These are phyloP conservation scores for Rutstroemia sp. DNA, from an alignment of 2,329 filamentous ascomycete species.

Conservation along the genomic window DNA sequence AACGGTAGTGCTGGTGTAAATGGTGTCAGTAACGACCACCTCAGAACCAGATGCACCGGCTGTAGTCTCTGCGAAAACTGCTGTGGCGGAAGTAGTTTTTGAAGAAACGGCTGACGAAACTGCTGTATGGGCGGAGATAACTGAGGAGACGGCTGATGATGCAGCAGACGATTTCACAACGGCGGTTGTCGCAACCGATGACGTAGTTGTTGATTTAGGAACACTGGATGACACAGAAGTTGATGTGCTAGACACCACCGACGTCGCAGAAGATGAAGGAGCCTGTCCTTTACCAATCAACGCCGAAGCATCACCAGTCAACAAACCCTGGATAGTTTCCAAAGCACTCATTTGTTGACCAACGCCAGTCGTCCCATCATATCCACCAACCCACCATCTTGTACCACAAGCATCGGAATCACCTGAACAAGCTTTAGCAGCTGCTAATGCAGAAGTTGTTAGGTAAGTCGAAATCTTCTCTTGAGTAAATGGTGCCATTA, in stretches of 20 bases:
- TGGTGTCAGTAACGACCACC: background rate
- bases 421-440: slow-evolving; percentile 49
- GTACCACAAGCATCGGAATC: slow-evolving; percentile 47
- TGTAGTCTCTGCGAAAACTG: background rate
- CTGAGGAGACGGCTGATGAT: background rate
- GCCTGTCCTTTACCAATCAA: slow-evolving; percentile 7
- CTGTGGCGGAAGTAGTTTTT: background rate
- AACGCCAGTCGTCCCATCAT: slow-evolving; percentile 47
- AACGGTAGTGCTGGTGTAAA: background rate
- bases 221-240: background rate
- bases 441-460: slow-evolving; percentile 45
- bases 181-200: background rate
- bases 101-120: background rate
- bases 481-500: slow-evolving; percentile 48
- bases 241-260: background rate
- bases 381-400: slow-evolving; percentile 53
- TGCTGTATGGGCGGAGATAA: no score
- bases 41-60: background rate
- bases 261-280: background rate
- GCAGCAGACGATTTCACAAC: background rate
- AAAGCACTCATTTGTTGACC: slow-evolving; percentile 60
- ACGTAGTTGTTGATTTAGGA: background rate
- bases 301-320: slow-evolving; percentile 35
- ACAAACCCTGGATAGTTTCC: slow-evolving; percentile 53
- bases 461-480: slow-evolving; percentile 42